Percentiles rank a stretch among this genome's conserved stretches.
Conservation (phyloP, 140 eudicot species). For the Oenanthe javanica region DNA sequence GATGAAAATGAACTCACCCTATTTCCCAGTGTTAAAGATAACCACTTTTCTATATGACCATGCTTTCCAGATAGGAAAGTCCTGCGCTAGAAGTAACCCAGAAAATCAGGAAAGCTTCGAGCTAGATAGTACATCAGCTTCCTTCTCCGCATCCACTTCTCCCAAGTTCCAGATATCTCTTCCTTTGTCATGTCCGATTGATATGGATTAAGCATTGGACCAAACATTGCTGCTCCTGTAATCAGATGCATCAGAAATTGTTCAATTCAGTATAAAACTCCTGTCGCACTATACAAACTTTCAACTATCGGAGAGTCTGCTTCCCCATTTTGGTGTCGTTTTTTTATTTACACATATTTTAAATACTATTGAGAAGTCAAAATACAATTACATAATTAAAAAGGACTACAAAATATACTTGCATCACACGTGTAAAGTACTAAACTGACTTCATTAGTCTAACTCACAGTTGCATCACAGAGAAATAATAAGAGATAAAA, state of each 20-base stretch:
- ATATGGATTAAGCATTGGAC: conserved; percentile 90
- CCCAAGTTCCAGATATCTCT: conserved; percentile 61
- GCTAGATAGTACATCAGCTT: conserved; percentile 53
- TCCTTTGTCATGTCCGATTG: conserved; percentile 65
- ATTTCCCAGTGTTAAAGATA: conserved; percentile 49
- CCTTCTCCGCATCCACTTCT: conserved; percentile 56
- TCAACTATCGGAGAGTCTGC: neutral
- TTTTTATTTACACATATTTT: neutral
- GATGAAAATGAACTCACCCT: conserved; percentile 29
- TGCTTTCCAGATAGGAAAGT: conserved; percentile 84
- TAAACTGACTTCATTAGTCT: neutral
- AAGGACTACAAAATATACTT: neutral
- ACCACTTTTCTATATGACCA: conserved; percentile 61
- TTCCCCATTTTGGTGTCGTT: neutral
- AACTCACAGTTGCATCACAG: neutral
- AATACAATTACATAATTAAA: too few species aligned
- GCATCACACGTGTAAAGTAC: neutral
- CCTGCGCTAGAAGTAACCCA: conserved; percentile 52
- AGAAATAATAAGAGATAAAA: neutral
- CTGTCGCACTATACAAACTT: neutral
- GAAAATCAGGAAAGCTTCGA: conserved; percentile 57
- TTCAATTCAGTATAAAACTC: neutral
- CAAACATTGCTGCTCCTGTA: conserved; percentile 75
- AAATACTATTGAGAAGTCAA: neutral
- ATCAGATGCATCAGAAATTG: neutral